phyloP scores from a whole-genome alignment of 225 moss, liverwort and hornwort genomes.

The Ulota crispa region DNA sequence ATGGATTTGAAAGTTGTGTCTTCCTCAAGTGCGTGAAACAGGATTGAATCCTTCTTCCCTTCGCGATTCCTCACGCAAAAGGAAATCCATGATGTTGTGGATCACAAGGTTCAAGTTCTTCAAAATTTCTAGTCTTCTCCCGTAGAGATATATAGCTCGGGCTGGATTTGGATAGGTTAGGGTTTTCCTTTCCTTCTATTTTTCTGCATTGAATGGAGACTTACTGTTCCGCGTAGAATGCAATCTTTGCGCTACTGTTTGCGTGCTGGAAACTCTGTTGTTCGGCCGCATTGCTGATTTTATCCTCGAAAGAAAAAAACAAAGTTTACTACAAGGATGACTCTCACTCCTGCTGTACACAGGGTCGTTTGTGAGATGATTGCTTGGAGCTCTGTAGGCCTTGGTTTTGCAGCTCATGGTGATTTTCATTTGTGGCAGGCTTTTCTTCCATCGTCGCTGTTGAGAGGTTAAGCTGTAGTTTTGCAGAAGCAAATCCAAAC shows the following conservation, averaged over 20 bases:
- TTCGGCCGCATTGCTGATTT: neutral
- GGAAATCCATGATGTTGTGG: slow-evolving; percentile 1
- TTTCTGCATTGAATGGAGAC: neutral
- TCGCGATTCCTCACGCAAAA: slow-evolving; percentile 1
- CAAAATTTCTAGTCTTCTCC: slow-evolving; percentile 11
- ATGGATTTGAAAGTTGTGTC: slow-evolving; percentile 80
- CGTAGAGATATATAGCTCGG: neutral
- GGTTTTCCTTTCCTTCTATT: slow-evolving; percentile 8
- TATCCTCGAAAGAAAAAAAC: neutral
- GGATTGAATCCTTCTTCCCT: neutral
- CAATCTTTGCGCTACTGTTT: neutral
- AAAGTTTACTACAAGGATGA: neutral
- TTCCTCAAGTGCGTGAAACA: slow-evolving; percentile 24
- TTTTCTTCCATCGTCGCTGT: slow-evolving; percentile 15
- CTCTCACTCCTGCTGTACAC: neutral
- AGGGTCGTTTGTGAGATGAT: neutral
- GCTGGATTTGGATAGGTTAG: neutral
- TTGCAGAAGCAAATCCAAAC: slow-evolving; percentile 9
- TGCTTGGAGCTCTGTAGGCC: slow-evolving; percentile 6
- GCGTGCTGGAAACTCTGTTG: neutral
- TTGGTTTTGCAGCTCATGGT: slow-evolving; percentile 21
- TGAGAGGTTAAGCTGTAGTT: slow-evolving; percentile 32
- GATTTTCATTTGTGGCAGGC: slow-evolving; percentile 33
- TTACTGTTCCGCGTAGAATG: neutral
- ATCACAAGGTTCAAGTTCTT: slow-evolving; percentile 26